These are phyloP conservation scores for peach (Prunus persica) DNA, from an alignment of 306 rosid species.

Conservation along the genomic window DNA sequence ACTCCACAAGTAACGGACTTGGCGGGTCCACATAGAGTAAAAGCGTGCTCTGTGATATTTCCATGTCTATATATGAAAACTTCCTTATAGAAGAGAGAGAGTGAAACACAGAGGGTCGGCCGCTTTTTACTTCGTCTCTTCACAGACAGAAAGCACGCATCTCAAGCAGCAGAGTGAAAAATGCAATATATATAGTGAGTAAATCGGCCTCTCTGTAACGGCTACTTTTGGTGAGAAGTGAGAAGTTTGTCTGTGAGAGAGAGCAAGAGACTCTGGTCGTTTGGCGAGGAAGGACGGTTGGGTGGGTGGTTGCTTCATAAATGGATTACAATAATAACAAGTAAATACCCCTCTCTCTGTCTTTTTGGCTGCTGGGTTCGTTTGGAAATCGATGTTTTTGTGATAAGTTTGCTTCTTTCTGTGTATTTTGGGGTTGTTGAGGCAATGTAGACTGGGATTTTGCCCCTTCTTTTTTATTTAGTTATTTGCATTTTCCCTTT, in stretches of 20 bases:
- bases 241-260: neutral
- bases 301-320: conserved; percentile 6
- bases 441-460: conserved; percentile 13
- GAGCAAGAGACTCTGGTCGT: conserved; percentile 2
- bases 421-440: neutral
- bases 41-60: conserved; percentile 9
- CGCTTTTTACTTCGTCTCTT: conserved; percentile 27
- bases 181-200: conserved; percentile 4
- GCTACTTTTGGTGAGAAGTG: conserved; percentile 33
- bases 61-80: conserved; percentile 9
- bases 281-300: conserved; percentile 5
- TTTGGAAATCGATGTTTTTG: conserved; percentile 21
- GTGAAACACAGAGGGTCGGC: conserved; percentile 27
- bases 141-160: conserved; percentile 33
- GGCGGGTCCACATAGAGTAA: neutral
- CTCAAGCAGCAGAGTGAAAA: conserved; percentile 26
- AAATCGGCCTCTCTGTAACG: conserved; percentile 41
- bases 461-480: neutral
- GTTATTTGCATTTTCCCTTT: neutral
- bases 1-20: neutral
- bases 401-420: neutral
- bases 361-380: conserved; percentile 22
- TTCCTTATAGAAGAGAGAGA: neutral
- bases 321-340: conserved; percentile 55
- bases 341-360: conserved; percentile 41